Percentiles rank a stretch among this genome's conserved stretches.
phyloP scores from a whole-genome alignment of 768 basidiomycete genomes.

The Suillus sp. region DNA sequence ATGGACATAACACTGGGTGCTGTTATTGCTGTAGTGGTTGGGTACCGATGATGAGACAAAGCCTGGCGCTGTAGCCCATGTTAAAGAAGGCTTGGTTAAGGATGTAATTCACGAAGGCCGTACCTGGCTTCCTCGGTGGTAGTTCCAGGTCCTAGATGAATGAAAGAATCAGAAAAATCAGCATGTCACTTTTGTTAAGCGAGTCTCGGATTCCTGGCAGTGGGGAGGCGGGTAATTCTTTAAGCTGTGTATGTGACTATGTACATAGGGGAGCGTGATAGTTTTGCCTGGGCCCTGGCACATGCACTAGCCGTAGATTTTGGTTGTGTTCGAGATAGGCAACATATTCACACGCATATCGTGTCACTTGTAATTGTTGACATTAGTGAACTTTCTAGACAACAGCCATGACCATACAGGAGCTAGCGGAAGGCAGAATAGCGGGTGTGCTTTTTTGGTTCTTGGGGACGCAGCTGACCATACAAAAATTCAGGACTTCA shows the following conservation, averaged over 20 bases:
- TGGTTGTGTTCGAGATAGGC: neutral
- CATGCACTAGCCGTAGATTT: neutral
- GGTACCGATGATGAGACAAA: neutral
- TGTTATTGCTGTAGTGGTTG: neutral
- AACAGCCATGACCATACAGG: conserved; percentile 28
- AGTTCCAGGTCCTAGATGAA: neutral
- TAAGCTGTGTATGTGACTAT: neutral
- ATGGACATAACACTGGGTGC: neutral
- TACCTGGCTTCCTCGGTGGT: neutral
- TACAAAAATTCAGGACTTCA: conserved; percentile 27
- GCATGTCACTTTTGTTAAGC: neutral
- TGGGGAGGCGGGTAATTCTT: neutral
- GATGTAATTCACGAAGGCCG: neutral
- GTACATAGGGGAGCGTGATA: neutral
- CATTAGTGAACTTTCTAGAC: neutral
- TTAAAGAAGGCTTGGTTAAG: neutral
- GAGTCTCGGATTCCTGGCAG: neutral
- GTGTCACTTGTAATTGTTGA: neutral
- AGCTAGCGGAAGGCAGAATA: conserved; percentile 34
- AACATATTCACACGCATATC: neutral
- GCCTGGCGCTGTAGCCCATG: neutral
- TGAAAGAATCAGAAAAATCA: neutral
- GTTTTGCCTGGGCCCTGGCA: neutral
- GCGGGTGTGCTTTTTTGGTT: conserved; percentile 18
- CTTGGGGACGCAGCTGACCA: conserved; percentile 3